These are phyloP conservation scores for Chenopodium suecicum DNA, from an alignment of 148 eudicot genomes.

Conservation along the genomic window DNA sequence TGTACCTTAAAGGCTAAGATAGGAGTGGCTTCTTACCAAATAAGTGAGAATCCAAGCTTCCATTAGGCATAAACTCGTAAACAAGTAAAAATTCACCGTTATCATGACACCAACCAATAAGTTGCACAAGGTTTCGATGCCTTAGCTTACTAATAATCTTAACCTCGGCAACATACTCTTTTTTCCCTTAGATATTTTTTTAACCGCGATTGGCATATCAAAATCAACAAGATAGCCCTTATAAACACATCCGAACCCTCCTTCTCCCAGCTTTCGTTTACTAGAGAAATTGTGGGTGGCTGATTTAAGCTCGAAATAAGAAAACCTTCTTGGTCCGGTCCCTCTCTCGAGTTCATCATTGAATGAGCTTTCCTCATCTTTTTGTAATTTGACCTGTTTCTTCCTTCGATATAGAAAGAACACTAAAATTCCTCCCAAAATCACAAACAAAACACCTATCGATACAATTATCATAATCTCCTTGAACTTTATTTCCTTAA, in stretches of 20 bases:
- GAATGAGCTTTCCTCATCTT: neutral
- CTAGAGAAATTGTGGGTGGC: constrained; percentile 24
- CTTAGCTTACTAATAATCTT: constrained; percentile 36
- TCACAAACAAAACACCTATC: constrained; percentile 9
- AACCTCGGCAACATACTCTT: constrained; percentile 36
- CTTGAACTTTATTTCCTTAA: neutral
- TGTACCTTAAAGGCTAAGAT: constrained; percentile 31
- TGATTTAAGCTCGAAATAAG: constrained; percentile 20
- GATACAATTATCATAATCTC: neutral
- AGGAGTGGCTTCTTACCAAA: constrained; percentile 15
- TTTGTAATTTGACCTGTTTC: neutral
- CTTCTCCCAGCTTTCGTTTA: constrained; percentile 37
- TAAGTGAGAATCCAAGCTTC: constrained; percentile 37
- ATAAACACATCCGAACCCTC: constrained; percentile 31
- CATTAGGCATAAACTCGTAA: constrained; percentile 42
- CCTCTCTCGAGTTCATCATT: constrained; percentile 1
- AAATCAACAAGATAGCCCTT: constrained; percentile 25
- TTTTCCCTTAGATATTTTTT: constrained; percentile 28
- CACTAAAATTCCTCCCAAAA: neutral
- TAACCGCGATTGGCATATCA: constrained; percentile 28
- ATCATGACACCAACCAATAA: constrained; percentile 48
- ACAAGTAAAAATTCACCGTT: constrained; percentile 36
- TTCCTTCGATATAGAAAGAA: neutral
- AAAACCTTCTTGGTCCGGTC: constrained; percentile 31
- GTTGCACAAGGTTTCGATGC: constrained; percentile 36